A percentile compares a stretch with the other conserved stretches of the same genome.
Conservation (phyloP, 2,329 filamentous ascomycete species). For the Drechslerella dactyloides region DNA sequence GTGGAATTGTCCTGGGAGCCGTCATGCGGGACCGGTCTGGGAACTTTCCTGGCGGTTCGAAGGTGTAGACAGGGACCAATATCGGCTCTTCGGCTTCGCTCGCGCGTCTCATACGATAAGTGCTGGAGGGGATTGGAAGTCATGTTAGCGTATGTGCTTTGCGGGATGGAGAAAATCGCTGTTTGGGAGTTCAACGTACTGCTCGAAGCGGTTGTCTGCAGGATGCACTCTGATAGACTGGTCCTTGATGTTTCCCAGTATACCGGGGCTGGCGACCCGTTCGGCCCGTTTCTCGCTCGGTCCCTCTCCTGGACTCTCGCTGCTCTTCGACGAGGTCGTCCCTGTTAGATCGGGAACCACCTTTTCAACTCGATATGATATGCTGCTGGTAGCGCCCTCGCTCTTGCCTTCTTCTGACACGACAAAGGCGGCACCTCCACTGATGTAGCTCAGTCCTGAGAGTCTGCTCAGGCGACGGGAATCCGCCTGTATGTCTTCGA, state of each 20-base stretch:
- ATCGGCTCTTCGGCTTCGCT: conserved; percentile 32
- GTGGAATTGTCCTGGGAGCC: conserved; percentile 24
- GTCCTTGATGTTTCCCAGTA: conserved; percentile 11
- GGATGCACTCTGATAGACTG: conserved; percentile 29
- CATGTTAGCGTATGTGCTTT: neutral
- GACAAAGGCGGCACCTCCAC: conserved; percentile 20
- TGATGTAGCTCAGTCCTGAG: conserved; percentile 31
- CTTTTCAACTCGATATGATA: conserved; percentile 16
- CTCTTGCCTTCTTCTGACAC: conserved; percentile 16
- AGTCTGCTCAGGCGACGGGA: conserved; percentile 11
- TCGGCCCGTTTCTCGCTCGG: neutral
- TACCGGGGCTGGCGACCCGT: conserved; percentile 4
- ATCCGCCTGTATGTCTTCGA: conserved; percentile 8
- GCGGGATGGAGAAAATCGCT: neutral
- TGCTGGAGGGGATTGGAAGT: conserved; percentile 4
- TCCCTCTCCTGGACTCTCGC: neutral
- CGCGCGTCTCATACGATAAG: conserved; percentile 35
- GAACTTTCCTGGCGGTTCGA: conserved; percentile 44
- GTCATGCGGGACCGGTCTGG: conserved; percentile 36
- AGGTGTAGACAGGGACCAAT: conserved; percentile 37
- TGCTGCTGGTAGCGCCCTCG: conserved; percentile 2
- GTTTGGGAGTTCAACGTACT: conserved; percentile 13
- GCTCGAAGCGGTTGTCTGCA: conserved; percentile 43
- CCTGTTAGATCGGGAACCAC: neutral
- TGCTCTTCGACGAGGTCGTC: neutral